phyloP scores from a whole-genome alignment of 768 basidiomycete species.

The Naganishia kalamii region DNA sequence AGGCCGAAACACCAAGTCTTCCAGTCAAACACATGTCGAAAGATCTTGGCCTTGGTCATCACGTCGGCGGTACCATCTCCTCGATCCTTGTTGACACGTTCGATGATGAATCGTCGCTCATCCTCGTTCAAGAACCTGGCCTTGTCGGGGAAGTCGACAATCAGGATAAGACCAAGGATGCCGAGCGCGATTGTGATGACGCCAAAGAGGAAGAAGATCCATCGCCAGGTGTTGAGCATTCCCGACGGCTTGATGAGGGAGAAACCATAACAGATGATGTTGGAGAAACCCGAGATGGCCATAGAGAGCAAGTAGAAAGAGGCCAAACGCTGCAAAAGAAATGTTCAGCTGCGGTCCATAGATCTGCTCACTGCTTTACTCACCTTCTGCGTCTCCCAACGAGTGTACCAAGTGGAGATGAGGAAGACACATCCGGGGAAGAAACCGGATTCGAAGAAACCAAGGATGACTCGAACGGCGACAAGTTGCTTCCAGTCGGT shows the following conservation, averaged over 20 bases:
- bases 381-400: conserved; percentile 35
- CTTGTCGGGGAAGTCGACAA: conserved; percentile 46
- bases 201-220: conserved; percentile 41
- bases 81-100: conserved; percentile 37
- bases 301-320: conserved; percentile 39
- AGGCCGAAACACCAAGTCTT: conserved; percentile 39
- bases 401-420: conserved; percentile 39
- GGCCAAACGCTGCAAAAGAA: conserved; percentile 26
- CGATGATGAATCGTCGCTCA: conserved; percentile 32
- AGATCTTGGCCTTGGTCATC: conserved; percentile 28
- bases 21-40: conserved; percentile 29
- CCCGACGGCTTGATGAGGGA: conserved; percentile 15
- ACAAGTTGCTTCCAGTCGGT: conserved; percentile 39
- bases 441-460: conserved; percentile 39
- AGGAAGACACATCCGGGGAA: conserved; percentile 40
- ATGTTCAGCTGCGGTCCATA: neutral
- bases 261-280: conserved; percentile 31
- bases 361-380: neutral
- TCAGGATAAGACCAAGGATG: conserved; percentile 28
- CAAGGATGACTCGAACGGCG: conserved; percentile 37
- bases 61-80: conserved; percentile 35
- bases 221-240: conserved; percentile 38
- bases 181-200: conserved; percentile 32
- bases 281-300: conserved; percentile 32
- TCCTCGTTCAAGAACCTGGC: conserved; percentile 35